A percentile compares a stretch with the other conserved stretches of the same genome.
These are phyloP conservation scores for Tolypocladium capitatum DNA, from an alignment of 2,329 filamentous ascomycete genomes.

Conservation along the genomic window DNA sequence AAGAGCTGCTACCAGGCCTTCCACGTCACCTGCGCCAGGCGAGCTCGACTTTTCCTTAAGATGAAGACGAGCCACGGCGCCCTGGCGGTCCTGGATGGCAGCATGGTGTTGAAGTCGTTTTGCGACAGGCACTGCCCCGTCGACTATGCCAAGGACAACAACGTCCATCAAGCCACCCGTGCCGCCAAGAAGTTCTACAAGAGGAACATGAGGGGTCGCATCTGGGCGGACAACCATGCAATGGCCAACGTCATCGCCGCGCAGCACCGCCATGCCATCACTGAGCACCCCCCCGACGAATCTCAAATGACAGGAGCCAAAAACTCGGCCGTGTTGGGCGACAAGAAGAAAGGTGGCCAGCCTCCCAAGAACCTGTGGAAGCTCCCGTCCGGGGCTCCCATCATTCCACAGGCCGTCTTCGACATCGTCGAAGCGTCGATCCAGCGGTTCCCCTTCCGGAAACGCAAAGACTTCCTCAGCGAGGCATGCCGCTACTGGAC, in stretches of 20 bases:
- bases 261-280: conserved; percentile 47
- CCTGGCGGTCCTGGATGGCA: conserved; percentile 63
- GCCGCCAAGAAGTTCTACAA: conserved; percentile 85
- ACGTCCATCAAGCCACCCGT: conserved; percentile 64
- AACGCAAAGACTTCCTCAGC: conserved; percentile 82
- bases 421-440: conserved; percentile 76
- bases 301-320: conserved; percentile 75
- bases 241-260: conserved; percentile 72
- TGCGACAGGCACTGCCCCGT: conserved; percentile 89
- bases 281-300: conserved; percentile 65
- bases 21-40: conserved; percentile 88
- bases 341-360: conserved; percentile 57
- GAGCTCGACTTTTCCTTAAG: conserved; percentile 76
- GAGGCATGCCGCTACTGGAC: conserved; percentile 98
- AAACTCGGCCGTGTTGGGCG: conserved; percentile 59
- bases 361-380: conserved; percentile 53
- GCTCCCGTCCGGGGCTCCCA: conserved; percentile 82
- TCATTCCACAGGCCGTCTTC: conserved; percentile 81
- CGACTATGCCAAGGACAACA: conserved; percentile 79
- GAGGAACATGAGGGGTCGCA: conserved; percentile 72
- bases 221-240: conserved; percentile 85
- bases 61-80: conserved; percentile 89
- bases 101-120: conserved; percentile 79
- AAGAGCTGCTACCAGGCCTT: conserved; percentile 96
- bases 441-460: conserved; percentile 64